These are phyloP conservation scores for Hypoxylon fragiforme DNA, from an alignment of 495 filamentous ascomycete genomes.

Conservation along the genomic window DNA sequence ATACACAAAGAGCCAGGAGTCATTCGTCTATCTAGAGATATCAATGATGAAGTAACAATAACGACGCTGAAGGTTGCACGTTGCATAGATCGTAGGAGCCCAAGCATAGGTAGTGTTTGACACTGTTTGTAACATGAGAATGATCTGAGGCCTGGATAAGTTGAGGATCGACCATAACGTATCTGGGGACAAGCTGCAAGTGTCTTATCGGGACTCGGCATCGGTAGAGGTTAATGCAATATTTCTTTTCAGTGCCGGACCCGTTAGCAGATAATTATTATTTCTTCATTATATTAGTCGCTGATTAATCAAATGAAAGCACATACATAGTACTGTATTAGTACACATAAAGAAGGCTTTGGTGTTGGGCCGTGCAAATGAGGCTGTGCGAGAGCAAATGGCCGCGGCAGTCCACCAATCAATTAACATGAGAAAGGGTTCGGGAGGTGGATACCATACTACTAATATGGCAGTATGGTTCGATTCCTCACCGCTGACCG, in stretches of 20 bases:
- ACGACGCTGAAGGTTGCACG: neutral
- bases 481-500: slow-evolving; percentile 36
- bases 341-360: neutral
- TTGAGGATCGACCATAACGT: slow-evolving; percentile 24
- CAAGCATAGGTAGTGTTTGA: neutral
- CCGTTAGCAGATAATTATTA: slow-evolving; percentile 16
- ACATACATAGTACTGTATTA: neutral
- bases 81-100: too few species aligned
- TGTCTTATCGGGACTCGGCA: slow-evolving; percentile 29
- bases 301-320: neutral
- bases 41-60: slow-evolving; percentile 6
- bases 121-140: slow-evolving; percentile 1
- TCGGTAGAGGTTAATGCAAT: slow-evolving; percentile 20
- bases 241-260: slow-evolving; percentile 30
- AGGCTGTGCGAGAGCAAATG: slow-evolving; percentile 22
- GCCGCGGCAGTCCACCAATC: slow-evolving; percentile 28
- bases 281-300: too few species aligned
- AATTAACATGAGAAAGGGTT: slow-evolving; percentile 21
- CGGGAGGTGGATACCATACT: slow-evolving; percentile 28
- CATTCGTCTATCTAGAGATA: slow-evolving; percentile 11
- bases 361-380: neutral
- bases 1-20: slow-evolving; percentile 18
- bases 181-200: slow-evolving; percentile 17
- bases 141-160: slow-evolving; percentile 32
- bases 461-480: slow-evolving; percentile 24